Evolutionary conservation across 2,329 filamentous ascomycete species (phyloP).

Genomic region (Epichloe elymi): DNA sequence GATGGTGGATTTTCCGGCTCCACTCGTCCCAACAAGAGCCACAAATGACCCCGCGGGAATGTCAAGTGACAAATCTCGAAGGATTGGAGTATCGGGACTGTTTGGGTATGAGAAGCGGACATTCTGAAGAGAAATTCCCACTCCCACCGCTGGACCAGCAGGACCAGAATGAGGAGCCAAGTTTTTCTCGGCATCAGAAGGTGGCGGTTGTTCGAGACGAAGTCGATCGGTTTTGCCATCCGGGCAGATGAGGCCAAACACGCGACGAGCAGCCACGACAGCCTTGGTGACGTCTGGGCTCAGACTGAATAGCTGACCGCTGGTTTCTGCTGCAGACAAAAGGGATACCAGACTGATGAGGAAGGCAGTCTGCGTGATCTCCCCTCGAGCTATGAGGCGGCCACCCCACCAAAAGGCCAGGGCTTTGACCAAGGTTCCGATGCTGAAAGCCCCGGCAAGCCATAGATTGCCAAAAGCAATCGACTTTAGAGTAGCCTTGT

Average conservation of each 20-base stretch:
- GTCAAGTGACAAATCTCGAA: not conserved
- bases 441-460: constrained; percentile 45
- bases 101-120: constrained; percentile 7
- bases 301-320: constrained; percentile 50
- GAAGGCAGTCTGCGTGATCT: constrained; percentile 54
- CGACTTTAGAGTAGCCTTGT: constrained; percentile 39
- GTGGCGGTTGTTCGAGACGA: not conserved
- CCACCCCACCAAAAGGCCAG: constrained; percentile 74
- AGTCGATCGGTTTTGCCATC: not conserved
- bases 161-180: not conserved
- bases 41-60: constrained; percentile 1
- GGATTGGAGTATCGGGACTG: not conserved
- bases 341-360: constrained; percentile 54
- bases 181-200: constrained; percentile 10
- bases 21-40: constrained; percentile 30
- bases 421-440: constrained; percentile 56
- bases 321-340: constrained; percentile 47
- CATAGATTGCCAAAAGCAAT: constrained; percentile 42
- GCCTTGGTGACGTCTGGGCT: constrained; percentile 36
- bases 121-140: constrained; percentile 17
- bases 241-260: constrained; percentile 22
- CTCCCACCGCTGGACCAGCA: constrained; percentile 40
- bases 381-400: constrained; percentile 52
- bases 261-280: constrained; percentile 27
- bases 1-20: constrained; percentile 34